A percentile compares a stretch with the other conserved stretches of the same genome.
Evolutionary conservation across 2,329 filamentous ascomycete species (phyloP).

Genomic region (Coleophoma eucalyptorum): DNA sequence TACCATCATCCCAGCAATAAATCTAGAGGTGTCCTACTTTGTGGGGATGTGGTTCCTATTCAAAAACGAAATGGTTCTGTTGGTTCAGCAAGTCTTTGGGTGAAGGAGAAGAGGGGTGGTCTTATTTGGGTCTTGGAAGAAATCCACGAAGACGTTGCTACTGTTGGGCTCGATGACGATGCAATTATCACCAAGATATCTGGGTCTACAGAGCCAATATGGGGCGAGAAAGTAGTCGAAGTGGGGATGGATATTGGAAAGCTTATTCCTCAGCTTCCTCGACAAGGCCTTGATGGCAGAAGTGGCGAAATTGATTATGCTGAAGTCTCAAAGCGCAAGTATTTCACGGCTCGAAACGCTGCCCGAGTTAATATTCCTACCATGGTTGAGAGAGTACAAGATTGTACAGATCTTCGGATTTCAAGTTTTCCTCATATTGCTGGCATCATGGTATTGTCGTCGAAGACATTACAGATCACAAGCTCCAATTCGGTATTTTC

Average conservation of each 20-base stretch:
- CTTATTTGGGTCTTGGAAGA: conserved; percentile 98
- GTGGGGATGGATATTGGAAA: conserved; percentile 71
- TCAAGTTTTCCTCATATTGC: conserved; percentile 97
- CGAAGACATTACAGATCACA: conserved; percentile 71
- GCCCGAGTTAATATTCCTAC: conserved; percentile 80
- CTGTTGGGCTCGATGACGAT: conserved; percentile 72
- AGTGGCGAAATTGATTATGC: conserved; percentile 76
- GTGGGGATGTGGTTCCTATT: conserved; percentile 97
- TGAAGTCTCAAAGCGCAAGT: conserved; percentile 65
- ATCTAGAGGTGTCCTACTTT: conserved; percentile 85
- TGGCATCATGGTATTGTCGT: conserved; percentile 90
- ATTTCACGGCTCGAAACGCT: conserved; percentile 80
- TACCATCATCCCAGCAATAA: conserved; percentile 62
- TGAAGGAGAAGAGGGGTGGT: conserved; percentile 92
- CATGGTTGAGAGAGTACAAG: conserved; percentile 70
- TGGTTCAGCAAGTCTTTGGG: conserved; percentile 94
- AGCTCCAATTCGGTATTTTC: conserved; percentile 96
- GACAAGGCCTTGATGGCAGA: conserved; percentile 66
- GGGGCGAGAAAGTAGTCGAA: conserved; percentile 67
- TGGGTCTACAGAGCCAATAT: conserved; percentile 82
- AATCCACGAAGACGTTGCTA: conserved; percentile 89
- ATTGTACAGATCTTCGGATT: conserved; percentile 70
- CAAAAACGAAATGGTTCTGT: conserved; percentile 90
- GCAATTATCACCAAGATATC: conserved; percentile 66
- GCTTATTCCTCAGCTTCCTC: conserved; percentile 79